Evolutionary conservation across 2,329 filamentous ascomycete species (phyloP), one percentile per base, ranked within the genome.

Genomic region (Colletotrichum camelliae): DNA sequence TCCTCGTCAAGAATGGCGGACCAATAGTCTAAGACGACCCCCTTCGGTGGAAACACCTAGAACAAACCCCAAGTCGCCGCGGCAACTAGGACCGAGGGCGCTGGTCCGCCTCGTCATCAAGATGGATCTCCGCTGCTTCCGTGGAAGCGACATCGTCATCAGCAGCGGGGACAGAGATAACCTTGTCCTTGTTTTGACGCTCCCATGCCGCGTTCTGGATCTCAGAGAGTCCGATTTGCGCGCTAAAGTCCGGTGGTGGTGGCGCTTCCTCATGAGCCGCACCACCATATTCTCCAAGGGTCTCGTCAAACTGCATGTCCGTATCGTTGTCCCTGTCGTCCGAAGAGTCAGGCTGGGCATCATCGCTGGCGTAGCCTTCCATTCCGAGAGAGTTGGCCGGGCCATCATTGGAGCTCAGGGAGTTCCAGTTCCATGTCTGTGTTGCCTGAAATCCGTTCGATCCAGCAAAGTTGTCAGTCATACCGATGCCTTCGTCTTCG

Each of bases 121-220:
- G 79, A 75, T 88, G 87, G 60, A 89, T 90, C 80, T 90, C 88
- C 9, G 88, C 82, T 8, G 88, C 88, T 55, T 88, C 87, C 37
- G 87, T 87, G 15, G 86, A 88, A 67, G 81, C 82, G 33, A 79
- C 80, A 31, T 86, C 85, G 29, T 80, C 83, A 18, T 81, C 83
- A 33, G 79, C 82, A 6, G 82, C 79, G 24, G 85, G 83, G 64
- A 89, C 84, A 21, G 85, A 84, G 68, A 88, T 83, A 24, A 88
- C 81, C 12, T 80, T 52, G 21, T 66, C 79, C 24, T 81, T 81
- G 72, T 80, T 80, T 55, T 84, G 82, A 33, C 77, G 77, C 31
- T 83, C 80, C 85, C 85, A 87, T 6, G 82, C 77, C 16, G 80
- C 79, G 13, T 79, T 79, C 72, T 83, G 82, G 57, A 85, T 84